These are phyloP conservation scores for Aspergillus eucalypticola DNA, from an alignment of 2,329 filamentous ascomycete genomes.

Conservation along the genomic window DNA sequence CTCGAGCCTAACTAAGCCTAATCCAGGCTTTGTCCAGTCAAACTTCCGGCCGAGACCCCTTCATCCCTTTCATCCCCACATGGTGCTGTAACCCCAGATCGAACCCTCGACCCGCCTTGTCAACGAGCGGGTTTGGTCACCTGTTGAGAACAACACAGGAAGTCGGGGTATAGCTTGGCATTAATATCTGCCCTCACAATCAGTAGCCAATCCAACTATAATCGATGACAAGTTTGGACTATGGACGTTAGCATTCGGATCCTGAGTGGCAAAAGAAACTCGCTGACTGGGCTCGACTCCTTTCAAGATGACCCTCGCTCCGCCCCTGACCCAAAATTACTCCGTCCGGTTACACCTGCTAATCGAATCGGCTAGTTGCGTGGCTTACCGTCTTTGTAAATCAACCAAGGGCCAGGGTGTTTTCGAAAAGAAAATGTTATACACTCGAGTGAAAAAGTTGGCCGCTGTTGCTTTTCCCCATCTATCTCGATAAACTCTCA, in stretches of 20 bases:
- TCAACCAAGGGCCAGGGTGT: not conserved
- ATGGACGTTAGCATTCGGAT: not conserved
- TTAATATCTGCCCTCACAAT: not conserved
- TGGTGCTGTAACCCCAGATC: slow-evolving; percentile 7
- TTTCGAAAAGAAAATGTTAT: not conserved
- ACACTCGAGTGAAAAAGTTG: not conserved
- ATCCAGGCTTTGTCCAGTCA: slow-evolving; percentile 1
- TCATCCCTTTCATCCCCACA: not conserved
- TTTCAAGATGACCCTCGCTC: not conserved
- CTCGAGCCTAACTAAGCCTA: slow-evolving; percentile 4
- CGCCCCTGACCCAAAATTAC: slow-evolving; percentile 11
- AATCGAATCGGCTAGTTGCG: slow-evolving; percentile 4
- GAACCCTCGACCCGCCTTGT: slow-evolving; percentile 2
- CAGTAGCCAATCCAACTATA: no score
- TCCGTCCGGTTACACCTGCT: slow-evolving; percentile 12
- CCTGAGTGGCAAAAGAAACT: not conserved
- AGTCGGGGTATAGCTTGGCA: not conserved
- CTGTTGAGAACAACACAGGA: not conserved
- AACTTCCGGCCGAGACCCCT: not conserved
- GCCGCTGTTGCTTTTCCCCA: not conserved
- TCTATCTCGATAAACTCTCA: not conserved
- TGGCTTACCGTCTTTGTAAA: slow-evolving; percentile 1
- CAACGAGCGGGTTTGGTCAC: not conserved
- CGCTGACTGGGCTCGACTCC: not conserved
- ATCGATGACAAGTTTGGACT: not conserved